Conservation (phyloP, 768 basidiomycete species). For the Panaeolus papilionaceus region DNA sequence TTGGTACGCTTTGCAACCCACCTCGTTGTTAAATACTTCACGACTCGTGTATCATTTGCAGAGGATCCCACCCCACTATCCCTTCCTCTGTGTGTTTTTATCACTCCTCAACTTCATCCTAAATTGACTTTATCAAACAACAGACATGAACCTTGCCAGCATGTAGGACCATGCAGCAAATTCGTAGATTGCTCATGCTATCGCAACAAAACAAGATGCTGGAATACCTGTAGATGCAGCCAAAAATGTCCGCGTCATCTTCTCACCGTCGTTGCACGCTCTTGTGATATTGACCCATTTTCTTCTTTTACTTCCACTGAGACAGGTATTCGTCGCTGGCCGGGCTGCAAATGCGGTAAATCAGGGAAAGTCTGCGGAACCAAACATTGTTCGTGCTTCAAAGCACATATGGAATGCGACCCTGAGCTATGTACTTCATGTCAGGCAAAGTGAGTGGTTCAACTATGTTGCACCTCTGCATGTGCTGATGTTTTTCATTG, state of each 20-base stretch:
- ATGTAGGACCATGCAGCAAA: conserved; percentile 59
- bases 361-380: conserved; percentile 40
- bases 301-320: no score
- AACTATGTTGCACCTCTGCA: conserved; percentile 3
- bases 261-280: neutral
- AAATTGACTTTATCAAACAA: conserved; percentile 8
- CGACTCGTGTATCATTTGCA: neutral
- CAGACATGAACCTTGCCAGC: conserved; percentile 59
- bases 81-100: neutral
- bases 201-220: conserved; percentile 57
- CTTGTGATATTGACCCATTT: no score
- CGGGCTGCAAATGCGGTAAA: conserved; percentile 59
- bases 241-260: conserved; percentile 49
- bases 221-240: conserved; percentile 59
- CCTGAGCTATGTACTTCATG: conserved; percentile 66
- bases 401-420: conserved; percentile 66
- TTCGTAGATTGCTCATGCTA: conserved; percentile 55
- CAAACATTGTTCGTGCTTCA: conserved; percentile 57
- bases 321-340: conserved; percentile 59
- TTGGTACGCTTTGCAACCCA: neutral
- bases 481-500: neutral
- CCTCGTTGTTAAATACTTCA: neutral
- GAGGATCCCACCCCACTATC: neutral
- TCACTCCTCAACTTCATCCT: neutral
- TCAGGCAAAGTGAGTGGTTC: conserved; percentile 48